Conservation (phyloP, 73 alveolate species). For the Paramecium sonneborni region DNA sequence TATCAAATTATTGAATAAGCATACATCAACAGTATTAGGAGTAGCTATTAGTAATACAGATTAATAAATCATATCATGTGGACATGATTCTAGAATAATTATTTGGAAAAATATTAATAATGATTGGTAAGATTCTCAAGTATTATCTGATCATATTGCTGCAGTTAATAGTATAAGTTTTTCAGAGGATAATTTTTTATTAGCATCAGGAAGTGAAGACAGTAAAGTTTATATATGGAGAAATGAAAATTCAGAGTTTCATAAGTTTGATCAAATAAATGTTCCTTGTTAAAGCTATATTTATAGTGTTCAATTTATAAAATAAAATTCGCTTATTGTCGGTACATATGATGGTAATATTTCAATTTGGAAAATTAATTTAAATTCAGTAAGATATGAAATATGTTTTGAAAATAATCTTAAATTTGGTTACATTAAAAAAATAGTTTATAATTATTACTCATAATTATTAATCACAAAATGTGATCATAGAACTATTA, state of each 20-base stretch:
- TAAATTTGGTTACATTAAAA: background rate
- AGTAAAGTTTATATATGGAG: background rate
- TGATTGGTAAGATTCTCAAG: background rate
- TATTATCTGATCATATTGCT: background rate
- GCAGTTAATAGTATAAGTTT: background rate
- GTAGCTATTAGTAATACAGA: background rate
- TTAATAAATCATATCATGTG: background rate
- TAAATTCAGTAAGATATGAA: background rate
- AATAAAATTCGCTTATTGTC: background rate
- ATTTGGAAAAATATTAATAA: background rate
- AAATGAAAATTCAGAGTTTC: background rate
- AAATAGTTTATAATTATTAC: background rate
- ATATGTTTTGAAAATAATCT: background rate
- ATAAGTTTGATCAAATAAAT: background rate
- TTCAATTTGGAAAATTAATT: background rate
- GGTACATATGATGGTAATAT: background rate
- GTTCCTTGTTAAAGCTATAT: background rate
- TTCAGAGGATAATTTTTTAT: background rate
- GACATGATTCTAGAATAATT: background rate
- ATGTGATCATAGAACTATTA: background rate
- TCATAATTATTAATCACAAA: background rate
- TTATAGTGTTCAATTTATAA: background rate
- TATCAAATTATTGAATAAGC: background rate
- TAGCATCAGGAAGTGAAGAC: conserved; percentile 18
- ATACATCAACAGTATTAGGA: conserved; percentile 6